These are phyloP conservation scores for Peronospora farinosa DNA, from an alignment of 352 stramenopile genomes.

Conservation along the genomic window DNA sequence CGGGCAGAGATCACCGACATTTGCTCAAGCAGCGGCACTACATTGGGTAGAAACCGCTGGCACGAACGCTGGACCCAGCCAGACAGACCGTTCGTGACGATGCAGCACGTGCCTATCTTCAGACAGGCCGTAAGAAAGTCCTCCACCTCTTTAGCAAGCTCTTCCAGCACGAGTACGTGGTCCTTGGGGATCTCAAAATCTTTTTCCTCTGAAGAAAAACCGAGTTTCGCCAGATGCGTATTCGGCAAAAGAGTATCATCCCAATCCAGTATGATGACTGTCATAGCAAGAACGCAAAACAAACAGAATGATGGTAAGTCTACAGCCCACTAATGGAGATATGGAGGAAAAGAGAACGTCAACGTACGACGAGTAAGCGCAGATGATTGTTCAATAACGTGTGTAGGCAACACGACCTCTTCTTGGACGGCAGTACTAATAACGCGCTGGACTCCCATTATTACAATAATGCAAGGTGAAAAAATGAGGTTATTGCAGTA, in stretches of 20 bases:
- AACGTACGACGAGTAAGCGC: constrained; percentile 19
- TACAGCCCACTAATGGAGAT: background rate
- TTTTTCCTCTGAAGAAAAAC: constrained; percentile 49
- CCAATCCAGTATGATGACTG: constrained; percentile 78
- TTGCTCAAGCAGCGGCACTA: constrained; percentile 45
- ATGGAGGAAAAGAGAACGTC: background rate
- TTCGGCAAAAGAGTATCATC: constrained; percentile 78
- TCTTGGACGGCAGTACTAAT: constrained; percentile 19
- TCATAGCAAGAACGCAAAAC: background rate
- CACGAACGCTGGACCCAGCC: constrained; percentile 76
- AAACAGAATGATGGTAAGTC: constrained; percentile 2
- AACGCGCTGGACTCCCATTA: constrained; percentile 32
- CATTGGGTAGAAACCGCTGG: constrained; percentile 56
- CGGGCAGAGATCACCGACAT: constrained; percentile 68
- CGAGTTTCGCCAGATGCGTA: constrained; percentile 56
- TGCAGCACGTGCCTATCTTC: constrained; percentile 39
- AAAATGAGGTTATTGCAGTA: constrained; percentile 6
- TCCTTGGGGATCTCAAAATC: constrained; percentile 38
- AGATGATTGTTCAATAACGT: constrained; percentile 10
- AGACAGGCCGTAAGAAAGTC: constrained; percentile 49
- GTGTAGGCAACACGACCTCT: constrained; percentile 15
- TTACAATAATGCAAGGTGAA: background rate
- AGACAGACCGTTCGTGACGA: constrained; percentile 64
- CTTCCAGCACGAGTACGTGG: constrained; percentile 23
- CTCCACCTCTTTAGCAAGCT: constrained; percentile 33